These are phyloP conservation scores for Plenodomus tracheiphilus DNA, from an alignment of 2,329 filamentous ascomycete species.

Conservation along the genomic window DNA sequence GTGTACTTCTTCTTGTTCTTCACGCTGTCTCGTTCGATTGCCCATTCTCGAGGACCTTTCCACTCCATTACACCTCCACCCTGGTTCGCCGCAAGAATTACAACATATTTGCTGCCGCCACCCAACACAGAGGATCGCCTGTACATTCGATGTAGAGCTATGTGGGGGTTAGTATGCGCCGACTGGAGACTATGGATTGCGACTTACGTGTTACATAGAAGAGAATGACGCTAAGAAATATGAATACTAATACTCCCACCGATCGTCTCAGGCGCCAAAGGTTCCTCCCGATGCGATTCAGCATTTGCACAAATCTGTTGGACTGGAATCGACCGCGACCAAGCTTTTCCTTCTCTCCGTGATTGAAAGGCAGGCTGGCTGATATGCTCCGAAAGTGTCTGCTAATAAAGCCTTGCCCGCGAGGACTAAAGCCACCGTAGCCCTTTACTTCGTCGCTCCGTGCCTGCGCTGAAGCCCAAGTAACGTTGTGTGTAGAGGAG, in stretches of 20 bases:
- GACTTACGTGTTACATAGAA: constrained; percentile 76
- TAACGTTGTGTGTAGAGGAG: constrained; percentile 57
- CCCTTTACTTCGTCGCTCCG: constrained; percentile 73
- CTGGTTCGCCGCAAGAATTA: constrained; percentile 90
- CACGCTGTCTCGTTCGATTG: constrained; percentile 93
- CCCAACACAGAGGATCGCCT: constrained; percentile 74
- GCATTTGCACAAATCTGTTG: constrained; percentile 38
- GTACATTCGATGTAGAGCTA: constrained; percentile 64
- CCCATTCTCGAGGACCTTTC: constrained; percentile 98
- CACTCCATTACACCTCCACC: constrained; percentile 98
- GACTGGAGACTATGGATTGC: background rate
- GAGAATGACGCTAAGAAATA: constrained; percentile 65
- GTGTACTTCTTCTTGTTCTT: constrained; percentile 93
- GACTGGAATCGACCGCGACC: constrained; percentile 57
- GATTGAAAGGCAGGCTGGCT: constrained; percentile 70
- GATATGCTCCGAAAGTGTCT: constrained; percentile 82
- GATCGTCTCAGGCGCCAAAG: constrained; percentile 69
- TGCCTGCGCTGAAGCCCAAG: constrained; percentile 82
- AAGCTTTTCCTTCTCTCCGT: constrained; percentile 78
- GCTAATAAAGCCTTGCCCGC: constrained; percentile 84
- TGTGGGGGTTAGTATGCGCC: constrained; percentile 21
- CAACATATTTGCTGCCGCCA: constrained; percentile 88
- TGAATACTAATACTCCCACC: constrained; percentile 60
- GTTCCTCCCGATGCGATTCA: constrained; percentile 51
- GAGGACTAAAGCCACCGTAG: constrained; percentile 77